Percentiles rank a stretch among this genome's conserved stretches.
Conservation (phyloP, 1,139 yeast species). For the Nadsonia commutata region DNA sequence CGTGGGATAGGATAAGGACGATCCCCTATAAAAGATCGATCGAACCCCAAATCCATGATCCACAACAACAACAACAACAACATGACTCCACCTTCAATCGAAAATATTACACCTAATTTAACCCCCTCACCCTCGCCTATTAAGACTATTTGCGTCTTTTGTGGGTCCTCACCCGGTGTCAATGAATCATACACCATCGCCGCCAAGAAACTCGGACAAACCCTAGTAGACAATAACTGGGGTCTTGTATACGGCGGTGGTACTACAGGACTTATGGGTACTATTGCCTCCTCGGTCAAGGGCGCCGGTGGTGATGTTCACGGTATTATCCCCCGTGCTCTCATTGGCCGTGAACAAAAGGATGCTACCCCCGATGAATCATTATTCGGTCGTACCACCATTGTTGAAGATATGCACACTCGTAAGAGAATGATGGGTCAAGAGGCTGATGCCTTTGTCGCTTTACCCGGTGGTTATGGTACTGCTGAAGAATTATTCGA, state of each 20-base stretch:
- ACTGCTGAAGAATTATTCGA: constrained; percentile 84
- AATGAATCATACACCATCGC: constrained; percentile 34
- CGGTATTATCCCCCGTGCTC: constrained; percentile 76
- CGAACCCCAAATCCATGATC: no score
- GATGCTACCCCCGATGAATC: constrained; percentile 42
- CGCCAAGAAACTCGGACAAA: constrained; percentile 46
- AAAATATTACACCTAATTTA: no score
- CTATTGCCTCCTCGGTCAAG: constrained; percentile 61
- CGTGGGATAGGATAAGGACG: no score
- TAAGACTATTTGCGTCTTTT: constrained; percentile 62
- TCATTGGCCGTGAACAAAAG: constrained; percentile 58
- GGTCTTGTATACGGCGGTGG: constrained; percentile 90
- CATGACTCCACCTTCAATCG: no score
- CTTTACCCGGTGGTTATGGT: constrained; percentile 88
- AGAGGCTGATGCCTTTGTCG: constrained; percentile 77
- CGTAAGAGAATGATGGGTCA: constrained; percentile 77
- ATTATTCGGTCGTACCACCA: constrained; percentile 63
- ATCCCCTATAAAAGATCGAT: no score
- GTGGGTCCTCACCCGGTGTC: constrained; percentile 71
- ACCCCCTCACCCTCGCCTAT: no score
- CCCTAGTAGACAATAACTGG: constrained; percentile 46
- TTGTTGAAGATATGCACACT: constrained; percentile 84
- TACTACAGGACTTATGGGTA: constrained; percentile 66
- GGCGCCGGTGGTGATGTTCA: constrained; percentile 60
- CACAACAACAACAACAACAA: no score